Evolutionary conservation across 257 asterid genomes (phyloP).

Genomic region (Rhazya stricta): DNA sequence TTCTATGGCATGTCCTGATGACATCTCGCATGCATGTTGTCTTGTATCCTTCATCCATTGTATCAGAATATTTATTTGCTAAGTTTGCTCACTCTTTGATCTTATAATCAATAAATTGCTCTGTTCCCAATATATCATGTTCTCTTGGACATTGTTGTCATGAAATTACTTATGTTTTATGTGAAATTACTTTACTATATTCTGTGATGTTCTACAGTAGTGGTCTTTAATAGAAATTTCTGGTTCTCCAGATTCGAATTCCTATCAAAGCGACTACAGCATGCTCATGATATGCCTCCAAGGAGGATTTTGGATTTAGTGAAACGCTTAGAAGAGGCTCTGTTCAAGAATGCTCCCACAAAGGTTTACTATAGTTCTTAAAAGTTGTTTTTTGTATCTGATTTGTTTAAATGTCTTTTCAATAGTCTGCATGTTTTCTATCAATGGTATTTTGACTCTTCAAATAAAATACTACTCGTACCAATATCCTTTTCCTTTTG

Average conservation of each 20-base stretch:
- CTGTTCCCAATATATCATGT: background rate
- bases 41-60: background rate
- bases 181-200: background rate
- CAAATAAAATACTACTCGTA: background rate
- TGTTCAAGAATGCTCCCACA: slow-evolving; percentile 68
- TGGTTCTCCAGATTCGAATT: slow-evolving; percentile 50
- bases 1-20: background rate
- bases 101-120: background rate
- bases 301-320: slow-evolving; percentile 62
- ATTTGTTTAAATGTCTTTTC: slow-evolving; percentile 5
- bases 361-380: slow-evolving; percentile 44
- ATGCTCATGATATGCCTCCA: slow-evolving; percentile 47
- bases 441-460: background rate
- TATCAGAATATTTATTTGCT: background rate
- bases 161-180: background rate
- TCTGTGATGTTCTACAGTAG: slow-evolving; percentile 9
- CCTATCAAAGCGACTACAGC: slow-evolving; percentile 61
- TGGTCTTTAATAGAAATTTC: slow-evolving; percentile 3
- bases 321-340: slow-evolving; percentile 73
- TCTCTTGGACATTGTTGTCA: background rate
- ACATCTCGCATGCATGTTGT: background rate
- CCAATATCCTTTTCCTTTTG: background rate
- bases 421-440: background rate
- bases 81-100: background rate
- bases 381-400: background rate